Evolutionary conservation across 495 filamentous ascomycete genomes (phyloP).

Genomic region (Hypoxylon crocopeplum): DNA sequence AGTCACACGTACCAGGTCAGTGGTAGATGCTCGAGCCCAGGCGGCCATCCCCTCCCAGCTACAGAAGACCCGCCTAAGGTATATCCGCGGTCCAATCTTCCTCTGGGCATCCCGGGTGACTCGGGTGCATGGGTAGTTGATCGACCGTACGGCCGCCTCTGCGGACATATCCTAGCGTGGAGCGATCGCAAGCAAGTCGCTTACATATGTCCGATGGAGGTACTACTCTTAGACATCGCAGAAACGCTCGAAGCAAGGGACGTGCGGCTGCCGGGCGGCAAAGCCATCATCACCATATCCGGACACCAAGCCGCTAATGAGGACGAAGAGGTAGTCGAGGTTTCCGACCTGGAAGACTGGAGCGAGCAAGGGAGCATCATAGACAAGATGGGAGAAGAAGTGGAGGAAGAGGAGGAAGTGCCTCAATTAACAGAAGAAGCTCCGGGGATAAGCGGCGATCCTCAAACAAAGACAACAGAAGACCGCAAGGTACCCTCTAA

Average conservation of each 20-base stretch:
- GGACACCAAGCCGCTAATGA: background rate
- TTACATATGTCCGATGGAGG: conserved; percentile 94
- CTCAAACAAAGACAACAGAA: background rate
- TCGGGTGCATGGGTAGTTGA: conserved; percentile 94
- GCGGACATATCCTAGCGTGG: conserved; percentile 90
- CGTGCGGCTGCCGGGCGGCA: conserved; percentile 60
- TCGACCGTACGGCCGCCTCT: conserved; percentile 76
- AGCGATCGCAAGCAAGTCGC: conserved; percentile 75
- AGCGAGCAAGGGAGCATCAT: conserved; percentile 13
- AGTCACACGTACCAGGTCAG: conserved; percentile 82
- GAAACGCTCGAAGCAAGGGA: conserved; percentile 68
- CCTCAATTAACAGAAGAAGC: conserved; percentile 10
- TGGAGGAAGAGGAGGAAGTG: conserved; percentile 20
- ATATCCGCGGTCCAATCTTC: conserved; percentile 19
- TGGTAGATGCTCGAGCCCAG: conserved; percentile 51
- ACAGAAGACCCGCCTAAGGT: conserved; percentile 26
- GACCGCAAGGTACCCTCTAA: conserved; percentile 1
- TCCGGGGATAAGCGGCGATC: background rate
- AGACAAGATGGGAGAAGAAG: conserved; percentile 16
- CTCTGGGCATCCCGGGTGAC: conserved; percentile 79
- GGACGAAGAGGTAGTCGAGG: conserved; percentile 26
- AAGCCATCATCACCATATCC: conserved; percentile 28
- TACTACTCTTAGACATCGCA: conserved; percentile 83
- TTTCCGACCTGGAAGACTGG: conserved; percentile 29
- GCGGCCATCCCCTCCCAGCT: conserved; percentile 18